Evolutionary conservation across 805 yeast genomes (phyloP).

Genomic region (Jamesozyma jinghongensis): DNA sequence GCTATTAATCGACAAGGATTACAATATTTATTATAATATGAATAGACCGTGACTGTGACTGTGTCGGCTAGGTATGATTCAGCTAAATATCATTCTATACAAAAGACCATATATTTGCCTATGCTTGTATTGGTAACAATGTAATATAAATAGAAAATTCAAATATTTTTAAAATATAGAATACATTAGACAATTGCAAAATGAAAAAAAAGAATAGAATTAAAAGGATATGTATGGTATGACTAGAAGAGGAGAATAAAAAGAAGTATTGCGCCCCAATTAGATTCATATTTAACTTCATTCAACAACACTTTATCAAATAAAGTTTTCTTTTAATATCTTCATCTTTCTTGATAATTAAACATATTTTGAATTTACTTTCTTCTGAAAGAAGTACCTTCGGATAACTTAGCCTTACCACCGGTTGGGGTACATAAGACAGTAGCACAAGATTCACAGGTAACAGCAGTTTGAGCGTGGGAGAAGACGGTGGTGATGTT

Average conservation of each 20-base stretch:
- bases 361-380: conserved; percentile 48
- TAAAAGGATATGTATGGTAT: not conserved
- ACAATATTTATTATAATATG: no score
- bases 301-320: no score
- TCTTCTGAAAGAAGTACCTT: conserved; percentile 99
- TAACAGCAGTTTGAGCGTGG: conserved; percentile 99
- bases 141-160: not conserved
- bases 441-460: conserved; percentile 97
- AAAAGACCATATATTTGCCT: no score
- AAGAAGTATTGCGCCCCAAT: no score
- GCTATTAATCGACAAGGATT: no score
- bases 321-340: not conserved
- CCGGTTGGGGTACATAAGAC: conserved; percentile 99
- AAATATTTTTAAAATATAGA: not conserved
- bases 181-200: conserved; percentile 1
- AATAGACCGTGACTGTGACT: no score
- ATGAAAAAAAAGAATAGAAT: not conserved
- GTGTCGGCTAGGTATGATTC: no score
- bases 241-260: no score
- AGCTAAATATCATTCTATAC: no score
- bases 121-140: no score
- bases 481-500: conserved; percentile 99
- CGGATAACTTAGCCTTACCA: conserved; percentile 99
- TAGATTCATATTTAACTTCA: no score
- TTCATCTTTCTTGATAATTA: not conserved